phyloP scores from a whole-genome alignment of 495 filamentous ascomycete species.

The Evernia prunastri region DNA sequence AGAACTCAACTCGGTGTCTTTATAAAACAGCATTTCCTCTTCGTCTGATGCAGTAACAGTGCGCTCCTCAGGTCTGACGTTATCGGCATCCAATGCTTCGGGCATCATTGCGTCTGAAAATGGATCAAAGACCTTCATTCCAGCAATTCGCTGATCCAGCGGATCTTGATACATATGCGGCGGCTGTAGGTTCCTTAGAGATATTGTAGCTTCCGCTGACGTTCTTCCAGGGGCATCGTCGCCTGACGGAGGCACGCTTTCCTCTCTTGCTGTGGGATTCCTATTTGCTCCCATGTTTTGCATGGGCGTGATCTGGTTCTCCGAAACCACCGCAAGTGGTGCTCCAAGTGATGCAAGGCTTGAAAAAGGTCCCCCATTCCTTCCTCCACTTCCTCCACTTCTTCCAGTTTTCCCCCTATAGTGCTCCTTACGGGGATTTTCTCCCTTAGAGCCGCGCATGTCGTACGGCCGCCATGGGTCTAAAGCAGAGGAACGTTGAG shows the following conservation, averaged over 20 bases:
- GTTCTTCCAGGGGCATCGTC: background rate
- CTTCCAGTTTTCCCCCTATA: slow-evolving; percentile 45
- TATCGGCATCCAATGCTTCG: too few species aligned
- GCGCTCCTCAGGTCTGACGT: background rate
- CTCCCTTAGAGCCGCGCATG: slow-evolving; percentile 71
- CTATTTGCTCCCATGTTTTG: too few species aligned
- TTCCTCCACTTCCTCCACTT: too few species aligned
- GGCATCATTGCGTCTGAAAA: too few species aligned
- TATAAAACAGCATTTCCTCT: background rate
- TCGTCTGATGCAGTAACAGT: background rate
- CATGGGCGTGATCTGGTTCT: too few species aligned
- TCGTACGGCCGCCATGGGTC: slow-evolving; percentile 77
- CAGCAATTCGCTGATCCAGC: background rate
- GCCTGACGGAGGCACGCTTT: background rate
- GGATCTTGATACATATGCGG: background rate
- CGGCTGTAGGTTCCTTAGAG: background rate
- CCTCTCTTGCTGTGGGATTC: too few species aligned
- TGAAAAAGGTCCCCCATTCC: too few species aligned
- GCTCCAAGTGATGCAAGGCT: too few species aligned
- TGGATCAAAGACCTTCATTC: background rate
- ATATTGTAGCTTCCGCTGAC: background rate
- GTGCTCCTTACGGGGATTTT: slow-evolving; percentile 86
- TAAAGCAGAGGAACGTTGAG: too few species aligned
- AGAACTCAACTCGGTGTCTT: background rate
- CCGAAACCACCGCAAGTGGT: too few species aligned